Evolutionary conservation across 768 basidiomycete genomes (phyloP).

Genomic region (Agrocybe chaxingu): DNA sequence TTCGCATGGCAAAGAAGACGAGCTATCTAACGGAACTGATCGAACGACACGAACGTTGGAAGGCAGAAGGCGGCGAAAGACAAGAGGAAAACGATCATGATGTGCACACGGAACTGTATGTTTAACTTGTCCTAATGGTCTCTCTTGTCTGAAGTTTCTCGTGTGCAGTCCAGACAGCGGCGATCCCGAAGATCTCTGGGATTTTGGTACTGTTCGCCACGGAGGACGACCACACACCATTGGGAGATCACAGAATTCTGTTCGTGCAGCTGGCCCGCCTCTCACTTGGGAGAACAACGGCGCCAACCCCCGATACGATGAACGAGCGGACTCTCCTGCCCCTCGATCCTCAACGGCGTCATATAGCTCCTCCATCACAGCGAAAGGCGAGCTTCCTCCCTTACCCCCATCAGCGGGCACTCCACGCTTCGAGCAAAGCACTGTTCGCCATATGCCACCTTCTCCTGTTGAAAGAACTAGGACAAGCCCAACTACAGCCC

Average conservation of each 20-base stretch:
- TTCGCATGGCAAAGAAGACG: constrained; percentile 92
- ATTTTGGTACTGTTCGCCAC: constrained; percentile 94
- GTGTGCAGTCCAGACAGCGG: constrained; percentile 44
- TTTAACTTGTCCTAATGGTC: constrained; percentile 8
- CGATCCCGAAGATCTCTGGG: constrained; percentile 88
- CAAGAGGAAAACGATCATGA: constrained; percentile 69
- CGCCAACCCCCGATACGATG: constrained; percentile 38
- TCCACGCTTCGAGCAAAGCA: constrained; percentile 56
- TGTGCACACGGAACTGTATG: constrained; percentile 62
- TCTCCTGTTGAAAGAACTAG: constrained; percentile 1
- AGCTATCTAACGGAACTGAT: constrained; percentile 94
- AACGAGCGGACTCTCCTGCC: constrained; percentile 27
- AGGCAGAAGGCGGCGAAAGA: constrained; percentile 79
- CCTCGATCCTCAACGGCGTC: constrained; percentile 31
- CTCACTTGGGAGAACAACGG: constrained; percentile 81
- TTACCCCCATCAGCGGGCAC: constrained; percentile 41
- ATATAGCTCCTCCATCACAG: constrained; percentile 42
- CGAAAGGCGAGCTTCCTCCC: constrained; percentile 63
- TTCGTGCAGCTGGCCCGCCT: constrained; percentile 61
- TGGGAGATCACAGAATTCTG: constrained; percentile 58
- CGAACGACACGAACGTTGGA: constrained; percentile 93
- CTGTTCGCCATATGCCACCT: constrained; percentile 57
- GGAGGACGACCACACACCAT: constrained; percentile 57
- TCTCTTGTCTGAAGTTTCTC: background rate
- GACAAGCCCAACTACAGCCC: constrained; percentile 18